These are phyloP conservation scores for Malus asiatica DNA, from an alignment of 306 rosid genomes.

Conservation along the genomic window DNA sequence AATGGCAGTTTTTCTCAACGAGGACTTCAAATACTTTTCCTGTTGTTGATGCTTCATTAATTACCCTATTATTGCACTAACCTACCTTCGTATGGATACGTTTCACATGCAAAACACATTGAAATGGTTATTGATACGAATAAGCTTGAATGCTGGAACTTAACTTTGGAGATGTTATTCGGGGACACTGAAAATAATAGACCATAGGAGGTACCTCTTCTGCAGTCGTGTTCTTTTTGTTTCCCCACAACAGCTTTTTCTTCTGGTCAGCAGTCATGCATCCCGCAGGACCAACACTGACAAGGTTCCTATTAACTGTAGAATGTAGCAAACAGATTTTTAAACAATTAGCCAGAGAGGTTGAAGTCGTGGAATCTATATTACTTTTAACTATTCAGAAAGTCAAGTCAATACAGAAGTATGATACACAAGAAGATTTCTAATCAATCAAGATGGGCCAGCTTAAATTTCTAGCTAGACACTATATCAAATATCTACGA, in stretches of 20 bases:
- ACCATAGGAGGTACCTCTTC: slow-evolving; percentile 60
- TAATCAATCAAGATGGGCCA: not conserved
- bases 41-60: not conserved
- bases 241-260: slow-evolving; percentile 97
- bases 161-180: not conserved
- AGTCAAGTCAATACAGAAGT: not conserved
- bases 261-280: slow-evolving; percentile 88
- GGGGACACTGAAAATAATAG: not conserved
- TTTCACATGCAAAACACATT: not conserved
- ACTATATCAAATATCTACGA: not conserved
- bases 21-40: not conserved
- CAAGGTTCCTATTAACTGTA: slow-evolving; percentile 78
- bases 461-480: not conserved
- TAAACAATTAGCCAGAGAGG: slow-evolving; percentile 5
- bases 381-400: not conserved
- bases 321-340: slow-evolving; percentile 19
- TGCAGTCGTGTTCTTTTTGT: slow-evolving; percentile 54
- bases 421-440: not conserved
- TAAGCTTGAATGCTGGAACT: not conserved
- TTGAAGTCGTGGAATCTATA: not conserved
- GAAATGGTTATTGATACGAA: not conserved
- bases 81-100: not conserved
- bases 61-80: not conserved
- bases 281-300: slow-evolving; percentile 64
- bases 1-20: not conserved